Base-by-base conservation (phyloP, 257 asterid genomes). In the Lycium barbarum region DNA sequence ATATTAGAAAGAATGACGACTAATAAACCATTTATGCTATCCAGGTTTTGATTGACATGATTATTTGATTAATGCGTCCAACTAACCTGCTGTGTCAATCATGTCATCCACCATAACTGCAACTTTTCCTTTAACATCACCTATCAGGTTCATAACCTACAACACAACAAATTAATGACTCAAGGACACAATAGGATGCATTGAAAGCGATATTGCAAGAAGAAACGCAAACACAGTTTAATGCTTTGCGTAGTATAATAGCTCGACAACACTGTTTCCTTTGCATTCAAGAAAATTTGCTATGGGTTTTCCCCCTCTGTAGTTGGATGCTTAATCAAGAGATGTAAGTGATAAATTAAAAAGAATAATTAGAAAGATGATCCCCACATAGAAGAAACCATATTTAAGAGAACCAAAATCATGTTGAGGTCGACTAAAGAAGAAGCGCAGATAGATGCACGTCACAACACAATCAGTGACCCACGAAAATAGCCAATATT, bases 91-190 rank as follows among this genome's bases (percentile, higher is more conserved):
- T 6, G 98, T 95, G 89, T 95, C 98, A 85, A 95, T 95, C 98
- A 95, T 95, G 91, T 95, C 98, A 90, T 95, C 98, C 83, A 95
- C 92, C 98, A 95, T 93, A 53, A 95, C 98, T 5, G 98, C 98
- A 88, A 95, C 96, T 90, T 95, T 95, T 78, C 98, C 98, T 88
- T 90, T 90, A 79, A 95, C 98, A 86, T 95, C 98, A 86, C 98
- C 98, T 84, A 95, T 95, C 89, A 95, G 88, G 90, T 95, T 95
- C 98, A 95, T 93, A 79, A 95, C 98, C 98, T 95, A 91, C 61
- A 88, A 83, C 62, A 15, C 6, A 82, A 66, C 83, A 78, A 33
- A 62, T 45, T 55, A 45, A 53, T 38, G 73, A 80, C 58, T 79
- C 78, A 47, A 85, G 53, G 47, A 66, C 40, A 74, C 13, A 26